These are phyloP conservation scores for Ophiognomonia clavigignenti-juglandacearum DNA, from an alignment of 2,329 filamentous ascomycete species.

Conservation along the genomic window DNA sequence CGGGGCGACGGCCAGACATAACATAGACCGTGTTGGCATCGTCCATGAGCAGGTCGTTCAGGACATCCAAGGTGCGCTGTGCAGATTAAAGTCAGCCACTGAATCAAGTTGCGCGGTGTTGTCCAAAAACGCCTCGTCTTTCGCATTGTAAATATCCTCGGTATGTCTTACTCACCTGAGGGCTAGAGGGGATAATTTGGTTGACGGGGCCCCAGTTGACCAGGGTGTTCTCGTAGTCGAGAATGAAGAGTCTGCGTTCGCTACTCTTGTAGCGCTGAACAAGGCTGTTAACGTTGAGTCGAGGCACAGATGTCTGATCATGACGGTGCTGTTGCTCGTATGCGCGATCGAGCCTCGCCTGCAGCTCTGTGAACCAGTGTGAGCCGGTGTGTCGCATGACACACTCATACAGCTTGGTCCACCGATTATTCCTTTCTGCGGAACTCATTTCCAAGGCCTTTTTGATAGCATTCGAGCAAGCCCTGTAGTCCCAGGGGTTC, in stretches of 20 bases:
- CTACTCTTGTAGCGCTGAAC: slow-evolving; percentile 61
- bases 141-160: too few relatives aligned
- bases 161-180: slow-evolving; percentile 55
- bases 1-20: slow-evolving; percentile 84
- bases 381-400: slow-evolving; percentile 79
- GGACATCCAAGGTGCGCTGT: slow-evolving; percentile 72
- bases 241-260: slow-evolving; percentile 71
- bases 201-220: slow-evolving; percentile 81
- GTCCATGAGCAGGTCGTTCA: slow-evolving; percentile 78
- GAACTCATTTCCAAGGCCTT: slow-evolving; percentile 74
- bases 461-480: slow-evolving; percentile 82
- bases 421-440: slow-evolving; percentile 69
- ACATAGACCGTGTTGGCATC: slow-evolving; percentile 83
- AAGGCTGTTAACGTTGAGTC: slow-evolving; percentile 66
- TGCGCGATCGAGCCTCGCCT: slow-evolving; percentile 64
- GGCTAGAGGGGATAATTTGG: slow-evolving; percentile 80
- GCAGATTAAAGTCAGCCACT: slow-evolving; percentile 7
- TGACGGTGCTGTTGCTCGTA: slow-evolving; percentile 82
- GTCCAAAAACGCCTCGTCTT: slow-evolving; percentile 1
- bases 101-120: not conserved
- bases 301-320: slow-evolving; percentile 80
- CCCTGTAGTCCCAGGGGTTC: slow-evolving; percentile 92
- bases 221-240: slow-evolving; percentile 92
- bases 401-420: slow-evolving; percentile 66
- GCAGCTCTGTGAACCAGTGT: slow-evolving; percentile 79